Evolutionary conservation across 768 basidiomycete species (phyloP).

Genomic region (Porpolomopsis calyptriformis): DNA sequence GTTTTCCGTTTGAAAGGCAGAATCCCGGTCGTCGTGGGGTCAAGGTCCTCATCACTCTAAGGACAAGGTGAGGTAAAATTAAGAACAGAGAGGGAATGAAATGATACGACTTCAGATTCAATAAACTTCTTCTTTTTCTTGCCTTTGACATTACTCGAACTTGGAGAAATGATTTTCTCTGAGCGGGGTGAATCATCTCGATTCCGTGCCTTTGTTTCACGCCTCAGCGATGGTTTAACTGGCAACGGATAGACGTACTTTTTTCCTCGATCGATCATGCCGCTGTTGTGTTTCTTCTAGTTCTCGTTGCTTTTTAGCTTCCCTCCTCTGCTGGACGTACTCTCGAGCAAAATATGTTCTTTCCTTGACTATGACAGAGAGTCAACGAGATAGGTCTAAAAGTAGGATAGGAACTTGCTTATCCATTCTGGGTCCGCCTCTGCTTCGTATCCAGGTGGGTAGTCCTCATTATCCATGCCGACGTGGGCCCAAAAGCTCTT

Average conservation of each 20-base stretch:
- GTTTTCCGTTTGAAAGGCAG: neutral
- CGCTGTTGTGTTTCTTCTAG: constrained; percentile 4
- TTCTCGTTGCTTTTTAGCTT: constrained; percentile 15
- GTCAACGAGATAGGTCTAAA: constrained; percentile 7
- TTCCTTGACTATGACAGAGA: constrained; percentile 23
- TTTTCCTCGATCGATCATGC: neutral
- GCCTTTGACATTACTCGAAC: neutral
- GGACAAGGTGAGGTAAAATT: neutral
- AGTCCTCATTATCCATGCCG: constrained; percentile 47
- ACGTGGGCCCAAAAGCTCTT: constrained; percentile 55
- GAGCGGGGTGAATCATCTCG: neutral
- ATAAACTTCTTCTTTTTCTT: neutral
- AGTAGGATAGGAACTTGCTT: constrained; percentile 24
- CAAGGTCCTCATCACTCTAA: constrained; percentile 2
- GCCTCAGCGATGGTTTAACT: neutral
- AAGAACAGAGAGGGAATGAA: neutral
- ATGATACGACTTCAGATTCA: neutral
- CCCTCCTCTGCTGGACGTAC: constrained; percentile 10
- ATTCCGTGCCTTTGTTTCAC: neutral
- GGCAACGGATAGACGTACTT: neutral
- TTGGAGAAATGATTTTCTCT: neutral
- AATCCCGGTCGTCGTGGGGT: neutral
- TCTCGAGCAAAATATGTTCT: constrained; percentile 23
- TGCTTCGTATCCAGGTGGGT: constrained; percentile 34
- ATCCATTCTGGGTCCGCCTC: constrained; percentile 47